Conservation (phyloP, 192 early-diverging fungal species). For the Backusella australiensis region DNA sequence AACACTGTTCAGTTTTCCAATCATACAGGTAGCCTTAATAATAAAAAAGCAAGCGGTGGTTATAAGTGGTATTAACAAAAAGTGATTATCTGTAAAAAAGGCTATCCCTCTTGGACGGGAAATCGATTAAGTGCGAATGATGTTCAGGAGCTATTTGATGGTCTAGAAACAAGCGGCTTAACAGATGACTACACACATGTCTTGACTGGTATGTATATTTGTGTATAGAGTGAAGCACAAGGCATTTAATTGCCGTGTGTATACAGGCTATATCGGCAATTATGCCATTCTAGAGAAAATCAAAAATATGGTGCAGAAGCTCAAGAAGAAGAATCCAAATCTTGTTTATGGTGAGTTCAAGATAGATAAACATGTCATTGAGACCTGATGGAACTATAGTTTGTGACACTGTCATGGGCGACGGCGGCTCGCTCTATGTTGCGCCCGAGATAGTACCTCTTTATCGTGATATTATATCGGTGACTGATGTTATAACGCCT, state of each 20-base stretch:
- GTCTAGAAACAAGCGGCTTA: slow-evolving; percentile 73
- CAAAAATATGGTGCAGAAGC: slow-evolving; percentile 47
- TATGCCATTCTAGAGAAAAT: slow-evolving; percentile 60
- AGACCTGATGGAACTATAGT: slow-evolving; percentile 35
- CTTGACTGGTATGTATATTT: slow-evolving; percentile 58
- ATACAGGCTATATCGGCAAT: slow-evolving; percentile 79
- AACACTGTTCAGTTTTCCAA: slow-evolving; percentile 96
- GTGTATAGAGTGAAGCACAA: background rate
- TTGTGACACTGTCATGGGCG: slow-evolving; percentile 90
- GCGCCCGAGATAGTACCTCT: slow-evolving; percentile 71
- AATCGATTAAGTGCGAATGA: slow-evolving; percentile 60
- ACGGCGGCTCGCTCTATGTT: slow-evolving; percentile 83
- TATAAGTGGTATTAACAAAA: background rate
- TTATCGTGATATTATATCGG: slow-evolving; percentile 67
- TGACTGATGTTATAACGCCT: slow-evolving; percentile 81
- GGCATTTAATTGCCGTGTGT: background rate
- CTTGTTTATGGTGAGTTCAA: slow-evolving; percentile 49
- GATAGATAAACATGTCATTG: background rate
- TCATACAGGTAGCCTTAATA: slow-evolving; percentile 63
- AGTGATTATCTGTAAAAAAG: slow-evolving; percentile 28
- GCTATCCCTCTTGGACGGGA: slow-evolving; percentile 77
- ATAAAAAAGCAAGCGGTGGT: too few relatives aligned
- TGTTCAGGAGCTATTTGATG: slow-evolving; percentile 67
- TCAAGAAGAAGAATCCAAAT: slow-evolving; percentile 49
- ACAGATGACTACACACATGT: slow-evolving; percentile 73